Conservation (phyloP, 2,329 filamentous ascomycete species). For the Aspergillus japonicus region DNA sequence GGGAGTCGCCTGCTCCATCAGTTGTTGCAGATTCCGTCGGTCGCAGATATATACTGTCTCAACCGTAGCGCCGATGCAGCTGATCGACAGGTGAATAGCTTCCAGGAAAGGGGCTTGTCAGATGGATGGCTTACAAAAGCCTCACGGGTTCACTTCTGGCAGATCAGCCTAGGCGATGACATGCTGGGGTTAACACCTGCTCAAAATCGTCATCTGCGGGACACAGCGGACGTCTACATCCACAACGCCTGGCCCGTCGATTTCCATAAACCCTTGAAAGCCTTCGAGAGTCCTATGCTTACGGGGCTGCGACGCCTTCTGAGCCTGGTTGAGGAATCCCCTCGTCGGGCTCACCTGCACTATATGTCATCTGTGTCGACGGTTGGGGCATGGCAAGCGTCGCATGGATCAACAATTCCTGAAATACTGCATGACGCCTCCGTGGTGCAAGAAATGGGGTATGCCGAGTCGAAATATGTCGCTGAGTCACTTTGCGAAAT, state of each 20-base stretch:
- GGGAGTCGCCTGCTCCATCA: constrained; percentile 4
- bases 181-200: neutral
- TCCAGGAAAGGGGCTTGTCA: neutral
- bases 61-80: neutral
- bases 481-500: neutral
- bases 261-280: neutral
- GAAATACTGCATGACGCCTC: constrained; percentile 1
- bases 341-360: neutral
- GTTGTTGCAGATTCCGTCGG: neutral
- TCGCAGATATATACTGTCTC: constrained; percentile 8
- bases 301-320: neutral
- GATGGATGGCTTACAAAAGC: neutral
- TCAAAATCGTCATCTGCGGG: neutral
- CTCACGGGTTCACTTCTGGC: neutral
- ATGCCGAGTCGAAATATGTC: constrained; percentile 6
- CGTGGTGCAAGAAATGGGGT: neutral
- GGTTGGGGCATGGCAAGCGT: neutral
- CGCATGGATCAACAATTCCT: neutral
- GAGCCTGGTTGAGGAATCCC: neutral
- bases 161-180: neutral
- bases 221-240: neutral
- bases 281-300: neutral
- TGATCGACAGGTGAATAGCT: neutral
- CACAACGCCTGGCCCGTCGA: constrained; percentile 7
- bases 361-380: constrained; percentile 8